Percentiles rank a stretch among this genome's conserved stretches.
These are phyloP conservation scores for Logfia minima DNA, from an alignment of 129 eudicot genomes.

Conservation along the genomic window DNA sequence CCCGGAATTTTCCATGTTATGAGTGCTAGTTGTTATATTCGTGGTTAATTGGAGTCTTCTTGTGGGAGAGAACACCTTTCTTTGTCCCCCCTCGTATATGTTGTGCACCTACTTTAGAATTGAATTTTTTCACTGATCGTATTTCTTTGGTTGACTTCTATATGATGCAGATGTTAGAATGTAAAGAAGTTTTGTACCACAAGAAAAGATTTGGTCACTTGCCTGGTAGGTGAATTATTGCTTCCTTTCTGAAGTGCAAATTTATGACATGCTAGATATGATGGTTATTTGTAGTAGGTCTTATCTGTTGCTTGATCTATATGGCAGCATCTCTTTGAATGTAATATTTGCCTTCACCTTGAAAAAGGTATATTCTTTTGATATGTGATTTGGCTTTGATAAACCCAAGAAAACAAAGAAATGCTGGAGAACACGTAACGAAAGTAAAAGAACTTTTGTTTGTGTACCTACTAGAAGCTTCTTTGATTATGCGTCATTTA, in stretches of 20 bases:
- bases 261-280: neutral
- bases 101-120: too few relatives aligned
- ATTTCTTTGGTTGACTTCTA: neutral
- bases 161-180: conserved; percentile 43
- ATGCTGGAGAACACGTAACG: neutral
- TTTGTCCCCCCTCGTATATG: too few relatives aligned
- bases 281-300: neutral
- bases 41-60: too few relatives aligned
- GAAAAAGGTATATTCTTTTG: neutral
- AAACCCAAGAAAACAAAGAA: neutral
- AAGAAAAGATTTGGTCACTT: conserved; percentile 49
- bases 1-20: too few relatives aligned
- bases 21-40: too few relatives aligned
- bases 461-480: neutral
- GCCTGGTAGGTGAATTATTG: conserved; percentile 38
- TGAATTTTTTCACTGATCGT: conserved; percentile 6
- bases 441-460: neutral
- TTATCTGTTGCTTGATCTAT: too few relatives aligned
- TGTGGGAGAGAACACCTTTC: too few relatives aligned
- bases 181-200: conserved; percentile 38
- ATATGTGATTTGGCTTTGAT: neutral
- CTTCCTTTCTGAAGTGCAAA: neutral
- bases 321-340: neutral
- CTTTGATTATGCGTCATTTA: neutral
- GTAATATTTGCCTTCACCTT: neutral